phyloP scores from a whole-genome alignment of 345 rosid species.

The Corchorus olitorius region DNA sequence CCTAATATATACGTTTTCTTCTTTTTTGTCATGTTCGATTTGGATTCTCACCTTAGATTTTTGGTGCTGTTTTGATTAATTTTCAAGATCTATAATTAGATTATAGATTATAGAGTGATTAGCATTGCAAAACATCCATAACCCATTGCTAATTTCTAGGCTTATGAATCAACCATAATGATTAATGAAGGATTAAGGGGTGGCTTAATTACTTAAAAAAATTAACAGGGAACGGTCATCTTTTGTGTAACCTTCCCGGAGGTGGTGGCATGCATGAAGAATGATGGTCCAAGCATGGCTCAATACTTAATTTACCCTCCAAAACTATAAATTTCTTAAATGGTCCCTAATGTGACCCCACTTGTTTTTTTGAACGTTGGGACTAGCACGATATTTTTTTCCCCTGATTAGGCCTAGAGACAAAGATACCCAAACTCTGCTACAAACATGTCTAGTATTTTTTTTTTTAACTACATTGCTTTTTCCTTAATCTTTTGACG shows the following conservation, averaged over 20 bases:
- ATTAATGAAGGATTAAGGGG: background rate
- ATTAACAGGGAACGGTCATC: conserved; percentile 28
- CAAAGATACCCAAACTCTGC: conserved; percentile 8
- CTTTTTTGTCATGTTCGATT: background rate
- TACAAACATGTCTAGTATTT: no score
- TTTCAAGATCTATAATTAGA: background rate
- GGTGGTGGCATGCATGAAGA: conserved; percentile 28
- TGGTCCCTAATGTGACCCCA: conserved; percentile 22
- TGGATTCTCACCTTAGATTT: background rate
- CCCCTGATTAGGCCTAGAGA: background rate
- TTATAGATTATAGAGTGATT: background rate
- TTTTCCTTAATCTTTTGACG: background rate
- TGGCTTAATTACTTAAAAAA: background rate
- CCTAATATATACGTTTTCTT: background rate
- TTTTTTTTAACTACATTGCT: background rate
- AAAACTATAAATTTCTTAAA: background rate
- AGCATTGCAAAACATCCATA: no score
- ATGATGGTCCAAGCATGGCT: conserved; percentile 51
- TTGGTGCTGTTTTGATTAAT: background rate
- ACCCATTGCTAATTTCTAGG: no score
- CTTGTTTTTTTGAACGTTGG: conserved; percentile 36
- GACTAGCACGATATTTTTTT: background rate
- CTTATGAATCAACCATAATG: no score
- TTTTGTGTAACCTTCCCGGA: background rate
- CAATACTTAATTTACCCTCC: conserved; percentile 19